phyloP scores from a whole-genome alignment of 2,329 filamentous ascomycete species.

The Thermomyces lanuginosus region DNA sequence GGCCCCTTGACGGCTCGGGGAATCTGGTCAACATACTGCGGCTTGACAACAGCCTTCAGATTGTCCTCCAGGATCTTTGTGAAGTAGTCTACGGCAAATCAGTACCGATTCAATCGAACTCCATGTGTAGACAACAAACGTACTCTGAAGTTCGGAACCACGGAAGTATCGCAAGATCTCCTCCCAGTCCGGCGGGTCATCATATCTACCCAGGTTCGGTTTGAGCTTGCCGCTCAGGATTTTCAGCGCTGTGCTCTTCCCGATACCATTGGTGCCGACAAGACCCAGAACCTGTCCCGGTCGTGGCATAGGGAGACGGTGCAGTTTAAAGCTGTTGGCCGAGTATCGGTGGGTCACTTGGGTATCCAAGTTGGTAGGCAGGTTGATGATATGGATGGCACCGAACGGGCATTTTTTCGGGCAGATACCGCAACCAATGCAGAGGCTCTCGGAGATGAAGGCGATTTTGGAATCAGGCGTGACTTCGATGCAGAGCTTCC shows the following conservation, averaged over 20 bases:
- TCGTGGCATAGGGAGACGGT: slow-evolving; percentile 86
- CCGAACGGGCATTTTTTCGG: slow-evolving; percentile 98
- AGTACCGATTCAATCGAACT: slow-evolving; percentile 4
- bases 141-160: slow-evolving; percentile 92
- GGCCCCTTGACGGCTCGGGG: slow-evolving; percentile 75
- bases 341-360: slow-evolving; percentile 98
- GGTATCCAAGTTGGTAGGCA: slow-evolving; percentile 96
- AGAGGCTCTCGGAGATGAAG: slow-evolving; percentile 91
- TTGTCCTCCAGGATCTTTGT: slow-evolving; percentile 96
- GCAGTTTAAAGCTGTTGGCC: slow-evolving; percentile 98
- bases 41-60: slow-evolving; percentile 94
- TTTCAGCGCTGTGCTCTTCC: slow-evolving; percentile 98
- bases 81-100: slow-evolving; percentile 60
- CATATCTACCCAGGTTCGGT: slow-evolving; percentile 86
- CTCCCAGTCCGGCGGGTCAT: slow-evolving; percentile 97
- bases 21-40: slow-evolving; percentile 97
- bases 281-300: slow-evolving; percentile 91
- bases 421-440: slow-evolving; percentile 98
- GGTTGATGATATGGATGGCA: slow-evolving; percentile 98
- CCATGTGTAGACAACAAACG: slow-evolving; percentile 17
- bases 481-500: slow-evolving; percentile 96
- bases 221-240: slow-evolving; percentile 97
- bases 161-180: slow-evolving; percentile 97
- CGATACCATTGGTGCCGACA: slow-evolving; percentile 98
- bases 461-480: slow-evolving; percentile 75